These are phyloP conservation scores for Pythium phragmitis DNA, from an alignment of 352 stramenopile species.

Conservation along the genomic window DNA sequence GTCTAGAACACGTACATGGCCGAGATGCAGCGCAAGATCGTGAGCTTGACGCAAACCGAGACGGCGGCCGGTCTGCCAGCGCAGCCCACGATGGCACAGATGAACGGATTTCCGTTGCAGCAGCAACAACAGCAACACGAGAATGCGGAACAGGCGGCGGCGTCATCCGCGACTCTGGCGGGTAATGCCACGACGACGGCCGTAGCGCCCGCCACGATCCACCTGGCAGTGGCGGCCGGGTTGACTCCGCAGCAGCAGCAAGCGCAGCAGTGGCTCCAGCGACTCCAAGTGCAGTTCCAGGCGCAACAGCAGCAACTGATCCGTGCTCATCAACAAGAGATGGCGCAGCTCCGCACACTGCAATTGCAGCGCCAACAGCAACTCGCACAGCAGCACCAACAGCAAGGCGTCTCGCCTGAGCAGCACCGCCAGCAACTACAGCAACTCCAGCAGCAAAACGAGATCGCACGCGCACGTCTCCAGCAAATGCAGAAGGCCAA, in stretches of 20 bases:
- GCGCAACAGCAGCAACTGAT: slow-evolving; percentile 72
- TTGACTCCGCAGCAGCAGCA: slow-evolving; percentile 56
- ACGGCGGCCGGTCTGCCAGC: too few relatives aligned
- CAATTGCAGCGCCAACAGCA: slow-evolving; percentile 79
- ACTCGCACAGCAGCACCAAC: slow-evolving; percentile 65
- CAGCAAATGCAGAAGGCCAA: slow-evolving; percentile 81
- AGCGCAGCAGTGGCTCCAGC: slow-evolving; percentile 79
- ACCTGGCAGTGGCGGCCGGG: slow-evolving; percentile 21
- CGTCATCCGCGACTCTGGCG: background rate
- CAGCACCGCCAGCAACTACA: slow-evolving; percentile 66
- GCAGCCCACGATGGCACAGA: too few relatives aligned
- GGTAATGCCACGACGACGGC: slow-evolving; percentile 14
- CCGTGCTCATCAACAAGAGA: slow-evolving; percentile 77
- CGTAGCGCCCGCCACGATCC: slow-evolving; percentile 9
- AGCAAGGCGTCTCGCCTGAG: slow-evolving; percentile 59
- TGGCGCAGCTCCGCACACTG: slow-evolving; percentile 69
- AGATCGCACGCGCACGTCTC: slow-evolving; percentile 58
- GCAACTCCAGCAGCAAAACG: slow-evolving; percentile 76
- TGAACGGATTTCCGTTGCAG: background rate
- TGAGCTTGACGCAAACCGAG: slow-evolving; percentile 34
- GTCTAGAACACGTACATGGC: slow-evolving; percentile 75
- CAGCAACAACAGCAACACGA: slow-evolving; percentile 9
- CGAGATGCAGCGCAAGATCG: slow-evolving; percentile 85
- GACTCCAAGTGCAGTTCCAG: slow-evolving; percentile 81
- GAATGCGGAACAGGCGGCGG: slow-evolving; percentile 1